Evolutionary conservation across 139 green algal genomes (phyloP), one percentile per base, ranked within the genome.

Genomic region (Yamagishiella unicocca): DNA sequence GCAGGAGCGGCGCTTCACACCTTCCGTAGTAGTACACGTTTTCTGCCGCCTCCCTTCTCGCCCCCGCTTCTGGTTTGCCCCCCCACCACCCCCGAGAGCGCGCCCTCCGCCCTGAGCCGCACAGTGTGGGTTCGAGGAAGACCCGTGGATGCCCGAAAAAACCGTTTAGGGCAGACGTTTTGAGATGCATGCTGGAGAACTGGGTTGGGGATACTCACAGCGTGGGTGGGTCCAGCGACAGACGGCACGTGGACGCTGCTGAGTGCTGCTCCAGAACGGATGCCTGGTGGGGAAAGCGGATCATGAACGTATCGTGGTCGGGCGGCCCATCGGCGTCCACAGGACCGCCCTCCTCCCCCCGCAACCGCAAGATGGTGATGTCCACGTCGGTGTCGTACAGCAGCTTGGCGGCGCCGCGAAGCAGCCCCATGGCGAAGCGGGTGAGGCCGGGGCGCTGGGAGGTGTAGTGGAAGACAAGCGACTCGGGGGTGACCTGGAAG

Each of bases 361-460:
- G 37, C 55, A 72, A 37, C 25, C 10, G 9, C 35, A 84, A 40
- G 29, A 84, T 40, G 0, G 25, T 33, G 24, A 84, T 29, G 6
- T 43, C 35, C 2, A 84, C 38, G 40, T 55, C 27, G 6, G 37
- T 73, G 55, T 53, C 55, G 55, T 74, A 84, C 55, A 84, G 35
- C 55, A 54, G 17, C 35, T 61, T 58, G 37, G 77, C 77, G 24
- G 77, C 55, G 24, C 77, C 77, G 55, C 77, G 77, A 22, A 84
- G 40, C 19, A 84, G 77, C 2, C 77, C 77, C 25, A 84, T 66
- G 35, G 55, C 55, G 27, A 71, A 72, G 55, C 55, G 77, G 21
- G 77, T 84, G 55, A 84, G 77, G 8, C 77, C 77, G 77, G 77
- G 77, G 27, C 77, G 53, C 3, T 25, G 4, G 8, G 77, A 84